Evolutionary conservation across 306 rosid genomes (phyloP), one percentile per base, ranked within the genome.

Genomic region (Cicer pinnatifidum): DNA sequence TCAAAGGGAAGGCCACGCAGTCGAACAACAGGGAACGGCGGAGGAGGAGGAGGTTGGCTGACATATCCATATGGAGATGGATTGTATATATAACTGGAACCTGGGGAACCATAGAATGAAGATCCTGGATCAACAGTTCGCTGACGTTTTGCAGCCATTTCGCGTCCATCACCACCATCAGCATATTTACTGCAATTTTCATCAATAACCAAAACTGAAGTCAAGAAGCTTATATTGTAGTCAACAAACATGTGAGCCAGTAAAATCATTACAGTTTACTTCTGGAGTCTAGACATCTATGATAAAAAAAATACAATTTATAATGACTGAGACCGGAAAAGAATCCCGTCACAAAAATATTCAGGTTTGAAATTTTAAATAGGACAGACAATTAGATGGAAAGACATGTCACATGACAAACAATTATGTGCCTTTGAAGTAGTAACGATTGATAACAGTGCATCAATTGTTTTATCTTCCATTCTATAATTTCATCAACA

Each of bases 121-220:
- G 98, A 84, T 45, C 97, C 93, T 47, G 85, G 89, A 61, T 90
- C 97, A 56, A 86, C 82, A 13, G 89, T 78, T 67, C 98, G 86
- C 84, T 90, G 97, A 54, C 98, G 97, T 80, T 93, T 93, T 23
- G 97, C 80, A 60, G 97, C 91, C 98, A 91, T 89, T 84, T 93
- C 98, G 28, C 92, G 93, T 13, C 96, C 98, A 79, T 93, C 93
- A 40, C 88, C 88, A 59, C 89, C 93, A 85, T 89, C 88, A 47
- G 67, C 81, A 79, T 70, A 89, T 84, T 82, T 79, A 67, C 95
- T 87, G 78, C 70, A 64, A 57, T 53, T 80, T 67, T 62, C 52
- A 71, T 37, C 40, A 61, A 77, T 61, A 81, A 73, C 17, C 71
- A 60, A 68, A 65, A 54, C 64, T 79, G 41, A 74, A 47, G 33